Conservation (phyloP, 345 rosid species). For the Passiflora organensis region DNA sequence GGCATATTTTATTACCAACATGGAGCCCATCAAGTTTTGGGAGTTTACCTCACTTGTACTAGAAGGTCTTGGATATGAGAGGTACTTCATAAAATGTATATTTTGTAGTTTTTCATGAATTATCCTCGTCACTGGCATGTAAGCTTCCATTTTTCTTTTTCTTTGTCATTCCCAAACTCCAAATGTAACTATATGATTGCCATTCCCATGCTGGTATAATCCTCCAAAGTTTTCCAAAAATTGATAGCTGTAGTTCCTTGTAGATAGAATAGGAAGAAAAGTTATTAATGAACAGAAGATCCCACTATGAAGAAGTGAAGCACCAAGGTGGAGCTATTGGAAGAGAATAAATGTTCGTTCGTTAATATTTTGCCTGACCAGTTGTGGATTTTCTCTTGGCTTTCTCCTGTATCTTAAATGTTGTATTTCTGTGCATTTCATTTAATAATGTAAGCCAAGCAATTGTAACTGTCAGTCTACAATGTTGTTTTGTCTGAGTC, state of each 20-base stretch:
- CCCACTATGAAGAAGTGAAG: too few species aligned
- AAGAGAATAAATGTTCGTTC: too few species aligned
- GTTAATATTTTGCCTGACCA: too few species aligned
- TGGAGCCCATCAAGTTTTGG: conserved; percentile 91
- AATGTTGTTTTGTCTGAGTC: conserved; percentile 17
- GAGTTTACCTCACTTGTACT: conserved; percentile 67
- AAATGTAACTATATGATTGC: background rate
- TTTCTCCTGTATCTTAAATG: too few species aligned
- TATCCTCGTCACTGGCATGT: background rate
- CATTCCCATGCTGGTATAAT: background rate
- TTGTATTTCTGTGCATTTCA: too few species aligned
- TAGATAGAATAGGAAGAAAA: too few species aligned
- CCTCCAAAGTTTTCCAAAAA: conserved; percentile 1
- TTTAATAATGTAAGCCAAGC: too few species aligned
- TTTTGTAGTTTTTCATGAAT: background rate
- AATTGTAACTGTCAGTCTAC: too few species aligned
- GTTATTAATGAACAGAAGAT: too few species aligned
- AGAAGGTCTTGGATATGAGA: conserved; percentile 91
- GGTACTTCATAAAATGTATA: conserved; percentile 30
- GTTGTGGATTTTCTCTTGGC: too few species aligned
- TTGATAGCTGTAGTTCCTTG: too few species aligned
- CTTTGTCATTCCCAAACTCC: background rate
- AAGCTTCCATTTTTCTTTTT: background rate
- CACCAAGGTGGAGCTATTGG: too few species aligned
- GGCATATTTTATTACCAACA: conserved; percentile 92